A percentile compares a stretch with the other conserved stretches of the same genome.
These are phyloP conservation scores for Meyerozyma carpophila DNA, from an alignment of 1,139 yeast species.

Conservation along the genomic window DNA sequence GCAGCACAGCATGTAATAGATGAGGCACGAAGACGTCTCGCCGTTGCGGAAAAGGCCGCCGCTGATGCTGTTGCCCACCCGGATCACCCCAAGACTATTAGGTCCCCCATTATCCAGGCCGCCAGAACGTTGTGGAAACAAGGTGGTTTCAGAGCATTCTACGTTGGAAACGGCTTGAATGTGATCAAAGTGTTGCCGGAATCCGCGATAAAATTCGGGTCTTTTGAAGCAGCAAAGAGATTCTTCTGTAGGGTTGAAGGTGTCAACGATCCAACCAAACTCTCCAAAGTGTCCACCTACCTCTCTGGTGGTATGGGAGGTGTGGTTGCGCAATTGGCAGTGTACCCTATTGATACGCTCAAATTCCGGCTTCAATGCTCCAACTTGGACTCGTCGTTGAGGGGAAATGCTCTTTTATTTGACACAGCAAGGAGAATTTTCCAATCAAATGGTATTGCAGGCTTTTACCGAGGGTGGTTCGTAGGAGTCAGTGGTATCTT, in stretches of 20 bases:
- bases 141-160: constrained; percentile 83
- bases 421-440: constrained; percentile 75
- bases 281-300: constrained; percentile 77
- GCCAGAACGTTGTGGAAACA: constrained; percentile 77
- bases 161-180: constrained; percentile 92
- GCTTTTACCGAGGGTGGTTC: constrained; percentile 80
- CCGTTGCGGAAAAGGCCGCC: constrained; percentile 19
- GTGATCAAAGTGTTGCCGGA: constrained; percentile 95
- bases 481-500: constrained; percentile 93
- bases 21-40: constrained; percentile 27
- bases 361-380: constrained; percentile 83
- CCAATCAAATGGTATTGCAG: constrained; percentile 67
- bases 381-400: constrained; percentile 51
- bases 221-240: constrained; percentile 84
- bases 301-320: constrained; percentile 96
- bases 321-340: constrained; percentile 84
- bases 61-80: constrained; percentile 22
- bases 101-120: constrained; percentile 75
- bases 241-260: constrained; percentile 76
- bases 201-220: constrained; percentile 95
- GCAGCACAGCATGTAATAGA: constrained; percentile 33
- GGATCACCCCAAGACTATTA: constrained; percentile 30
- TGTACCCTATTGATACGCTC: constrained; percentile 93
- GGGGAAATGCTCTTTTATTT: constrained; percentile 57
- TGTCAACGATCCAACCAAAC: constrained; percentile 60